Evolutionary conservation across 176 grass and related monocot species (phyloP).

Genomic region (Oryza glumipatula): DNA sequence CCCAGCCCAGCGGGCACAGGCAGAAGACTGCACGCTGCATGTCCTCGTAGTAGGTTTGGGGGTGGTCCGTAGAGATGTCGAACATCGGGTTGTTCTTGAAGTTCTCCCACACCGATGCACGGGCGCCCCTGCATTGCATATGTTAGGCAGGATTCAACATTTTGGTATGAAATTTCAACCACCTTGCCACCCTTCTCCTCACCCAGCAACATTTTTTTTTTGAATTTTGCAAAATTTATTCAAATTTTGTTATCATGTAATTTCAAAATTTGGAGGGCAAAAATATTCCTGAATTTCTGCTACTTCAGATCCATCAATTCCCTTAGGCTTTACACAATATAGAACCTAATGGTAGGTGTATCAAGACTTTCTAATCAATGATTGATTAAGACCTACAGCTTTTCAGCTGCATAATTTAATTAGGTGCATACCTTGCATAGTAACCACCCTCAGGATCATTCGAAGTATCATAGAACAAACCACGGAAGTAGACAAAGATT

Average conservation of each 20-base stretch:
- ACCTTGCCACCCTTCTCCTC: too few relatives aligned
- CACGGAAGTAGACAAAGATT: neutral
- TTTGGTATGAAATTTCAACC: neutral
- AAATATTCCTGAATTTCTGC: too few relatives aligned
- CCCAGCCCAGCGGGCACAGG: conserved; percentile 68
- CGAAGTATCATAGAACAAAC: neutral
- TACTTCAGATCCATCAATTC: too few relatives aligned
- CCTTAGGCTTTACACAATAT: too few relatives aligned
- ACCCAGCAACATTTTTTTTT: neutral
- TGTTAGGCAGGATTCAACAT: neutral
- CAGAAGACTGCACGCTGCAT: conserved; percentile 43
- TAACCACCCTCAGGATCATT: conserved; percentile 5
- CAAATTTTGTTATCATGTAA: too few relatives aligned
- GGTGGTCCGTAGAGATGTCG: neutral
- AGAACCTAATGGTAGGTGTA: neutral
- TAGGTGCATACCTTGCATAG: neutral
- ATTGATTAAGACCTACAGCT: neutral
- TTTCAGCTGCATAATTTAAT: neutral
- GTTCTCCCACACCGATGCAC: neutral
- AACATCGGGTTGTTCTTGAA: neutral
- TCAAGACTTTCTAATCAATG: neutral
- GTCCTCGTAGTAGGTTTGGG: neutral
- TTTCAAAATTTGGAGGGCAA: too few relatives aligned
- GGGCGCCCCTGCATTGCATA: neutral
- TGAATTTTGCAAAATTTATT: neutral